Base-by-base conservation (phyloP, 306 rosid species). In the Amphicarpaea edgeworthii region DNA sequence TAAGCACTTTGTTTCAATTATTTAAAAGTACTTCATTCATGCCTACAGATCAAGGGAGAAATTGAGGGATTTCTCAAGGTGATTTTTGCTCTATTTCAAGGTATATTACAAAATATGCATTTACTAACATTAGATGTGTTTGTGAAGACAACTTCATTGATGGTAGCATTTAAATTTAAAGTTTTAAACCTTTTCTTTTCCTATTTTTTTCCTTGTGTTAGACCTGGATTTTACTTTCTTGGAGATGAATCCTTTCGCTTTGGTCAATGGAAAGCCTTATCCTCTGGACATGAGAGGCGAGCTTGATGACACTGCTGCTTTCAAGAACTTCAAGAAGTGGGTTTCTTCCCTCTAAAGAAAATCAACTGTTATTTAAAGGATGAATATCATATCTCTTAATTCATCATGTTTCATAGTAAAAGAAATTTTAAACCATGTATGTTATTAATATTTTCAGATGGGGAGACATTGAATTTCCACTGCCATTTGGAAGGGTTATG, bases 251-350 rank as follows among this genome's bases (percentile, higher is more conserved):
- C 98, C 98, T 72, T 94, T 94, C 69, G 59, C 98, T 77, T 83
- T 94, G 82, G 93, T 94, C 60, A 50, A 92, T 68, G 96, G 97
- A 82, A 94, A 91, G 87, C 97, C 97, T 53, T 94, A 92, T 89
- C 97, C 98, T 75, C 82, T 94, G 87, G 97, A 94, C 78, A 94
- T 94, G 98, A 94, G 98, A 83, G 98, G 98, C 78, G 98, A 92
- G 85, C 73, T 94, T 23, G 98, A 94, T 85, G 97, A 94, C 83
- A 94, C 98, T 75, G 98, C 98, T 71, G 88, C 90, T 79, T 94
- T 94, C 94, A 94, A 94, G 88, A 94, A 94, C 86, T 94, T 94
- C 88, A 94, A 90, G 74, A 94, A 92, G 98, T 94, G 68, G 37
- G 85, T 70, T 24, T 79, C 59, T 79, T 84, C 49, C 51, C 16